Evolutionary conservation across 176 grass and related monocot species (phyloP), one percentile per base, ranked within the genome.

Genomic region (Lolium perenne): DNA sequence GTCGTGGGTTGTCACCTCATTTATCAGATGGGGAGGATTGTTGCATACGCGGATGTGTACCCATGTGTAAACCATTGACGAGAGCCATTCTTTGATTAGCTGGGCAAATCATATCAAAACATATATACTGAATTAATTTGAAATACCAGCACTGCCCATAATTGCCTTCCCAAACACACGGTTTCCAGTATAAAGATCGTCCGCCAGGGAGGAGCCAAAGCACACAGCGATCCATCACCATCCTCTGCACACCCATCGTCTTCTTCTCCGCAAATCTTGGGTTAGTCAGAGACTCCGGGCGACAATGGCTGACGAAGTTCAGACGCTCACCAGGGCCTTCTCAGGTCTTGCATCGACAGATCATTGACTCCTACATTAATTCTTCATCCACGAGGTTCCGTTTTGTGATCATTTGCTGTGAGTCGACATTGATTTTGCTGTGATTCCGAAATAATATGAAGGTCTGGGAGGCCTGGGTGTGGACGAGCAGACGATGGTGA

Each of bases 261-360:
- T 79, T 72, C 60, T 0, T 32, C 70, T 76, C 75, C 61, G 57
- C 68, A 29, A 3, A 18, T 54, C 43, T 77, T 71, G 62, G 21
- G 10, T 26, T 50, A 10, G 25, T 25, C 10, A 3, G 15, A 20
- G 40, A 71, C 20, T 7, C n/a, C 29, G 22, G 57, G 62, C 62
- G 6, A 0, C 76, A 70, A 91, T 91, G 89, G 77, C 64, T 11
- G 90, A 98, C 16, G 94, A 95, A 86, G 86, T 89, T 20, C 92
- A 95, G 17, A 79, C 89, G 3, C 90, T 98, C 76, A 94, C 84
- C 92, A 92, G 41, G 79, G 96, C 96, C 89, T 93, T 98, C 90
- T 98, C 96, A 87, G 96, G 93, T 98, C n/a, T 62, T 48, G 83
- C 82, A 63, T 66, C n/a, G 6, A 49, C 76, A 45, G 13, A 32